Conservation (phyloP, 257 asterid genomes). For the Solanum infundibuliforme region DNA sequence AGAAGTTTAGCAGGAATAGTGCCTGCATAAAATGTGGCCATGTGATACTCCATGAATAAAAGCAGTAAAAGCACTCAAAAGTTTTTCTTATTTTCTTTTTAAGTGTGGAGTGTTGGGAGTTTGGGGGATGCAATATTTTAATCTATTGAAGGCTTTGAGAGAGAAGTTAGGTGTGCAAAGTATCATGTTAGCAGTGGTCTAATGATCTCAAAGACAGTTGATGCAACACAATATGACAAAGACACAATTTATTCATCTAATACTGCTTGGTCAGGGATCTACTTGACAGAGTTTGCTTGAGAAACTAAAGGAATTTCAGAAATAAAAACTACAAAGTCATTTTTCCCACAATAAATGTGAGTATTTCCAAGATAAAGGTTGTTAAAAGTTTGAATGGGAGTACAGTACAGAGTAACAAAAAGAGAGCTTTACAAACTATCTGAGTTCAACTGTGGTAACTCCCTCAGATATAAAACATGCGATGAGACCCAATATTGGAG, state of each 20-base stretch:
- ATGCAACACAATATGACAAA: neutral
- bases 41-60: neutral
- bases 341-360: neutral
- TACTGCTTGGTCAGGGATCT: neutral
- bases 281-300: neutral
- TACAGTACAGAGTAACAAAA: neutral
- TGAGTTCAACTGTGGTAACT: neutral
- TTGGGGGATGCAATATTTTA: neutral
- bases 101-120: neutral
- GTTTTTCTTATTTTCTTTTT: neutral
- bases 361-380: neutral
- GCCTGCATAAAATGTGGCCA: slow-evolving; percentile 28
- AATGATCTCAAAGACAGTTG: neutral
- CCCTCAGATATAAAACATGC: neutral
- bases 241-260: neutral
- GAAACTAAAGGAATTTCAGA: neutral
- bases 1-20: slow-evolving; percentile 84
- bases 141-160: neutral
- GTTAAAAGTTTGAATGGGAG: neutral
- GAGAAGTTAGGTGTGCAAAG: neutral
- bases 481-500: neutral
- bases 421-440: neutral
- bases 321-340: neutral
- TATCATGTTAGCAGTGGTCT: neutral
- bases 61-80: neutral